Base-by-base conservation (phyloP, 192 early-diverging fungal genomes). In the Umbelopsis sp. region DNA sequence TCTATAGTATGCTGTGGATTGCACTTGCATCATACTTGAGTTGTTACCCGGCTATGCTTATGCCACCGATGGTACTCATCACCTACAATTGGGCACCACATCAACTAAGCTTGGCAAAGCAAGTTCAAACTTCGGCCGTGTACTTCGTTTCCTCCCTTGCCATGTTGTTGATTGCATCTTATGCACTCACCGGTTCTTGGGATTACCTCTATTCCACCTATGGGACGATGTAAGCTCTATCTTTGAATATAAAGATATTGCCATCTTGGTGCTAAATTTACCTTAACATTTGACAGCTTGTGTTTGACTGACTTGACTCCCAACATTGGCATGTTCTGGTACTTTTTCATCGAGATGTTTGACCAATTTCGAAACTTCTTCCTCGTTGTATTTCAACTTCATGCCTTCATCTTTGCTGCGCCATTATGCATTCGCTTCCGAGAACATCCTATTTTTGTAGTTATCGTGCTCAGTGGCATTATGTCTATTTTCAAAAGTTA, bases 281-380 rank as follows among this genome's bases (percentile, higher is more conserved):
- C 1, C 27, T 3, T 30, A 3, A 30, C 10, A 41, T 41, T 41
- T 41, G 4, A 53, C 46, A 69, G 70, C 22, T 15, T 76, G 12
- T 72, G 72, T 44, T 41, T 96, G 16, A 81, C 88, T 46, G 98
- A 99, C 67, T 78, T 99, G 72, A 92, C 92, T n/a, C 98, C 97
- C 2, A 99, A 97, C 80, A 85, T 97, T 25, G 98, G 98, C 6
- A 75, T 98, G 65, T 97, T 88, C 74, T 99, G 98, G 98, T 99
- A 99, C 82, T 97, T 99, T 80, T 97, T 98, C 81, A 98, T 95
- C 61, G 98, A 99, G 78, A 96, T 99, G 79, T 99, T 99, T 86
- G 97, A 99, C 76, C 93, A 97, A 68, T 99, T 98, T 87, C 87
- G 98, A 33, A 71, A 86, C 7, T 98, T 99, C 75, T 99, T 98